phyloP scores from a whole-genome alignment of 1,139 yeast genomes.

The Hyphopichia fennica region DNA sequence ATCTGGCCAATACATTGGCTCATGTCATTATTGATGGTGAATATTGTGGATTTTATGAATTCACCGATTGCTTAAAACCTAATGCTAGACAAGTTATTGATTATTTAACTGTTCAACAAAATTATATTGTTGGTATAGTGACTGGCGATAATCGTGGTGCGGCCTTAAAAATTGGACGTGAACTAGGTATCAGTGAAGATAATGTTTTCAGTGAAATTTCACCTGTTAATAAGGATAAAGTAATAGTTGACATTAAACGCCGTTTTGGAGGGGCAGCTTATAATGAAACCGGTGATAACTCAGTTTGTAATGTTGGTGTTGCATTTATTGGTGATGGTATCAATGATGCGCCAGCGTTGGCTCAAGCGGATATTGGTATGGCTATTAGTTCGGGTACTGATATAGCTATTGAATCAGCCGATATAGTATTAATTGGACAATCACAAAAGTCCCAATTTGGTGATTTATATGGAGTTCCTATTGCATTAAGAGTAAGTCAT shows the following conservation, averaged over 20 bases:
- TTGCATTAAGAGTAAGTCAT: slow-evolving; percentile 71
- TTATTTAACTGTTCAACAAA: slow-evolving; percentile 48
- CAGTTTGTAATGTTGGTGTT: slow-evolving; percentile 36
- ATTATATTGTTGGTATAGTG: slow-evolving; percentile 78
- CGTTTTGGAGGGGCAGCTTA: slow-evolving; percentile 24
- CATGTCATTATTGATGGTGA: slow-evolving; percentile 53
- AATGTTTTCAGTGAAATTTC: slow-evolving; percentile 76
- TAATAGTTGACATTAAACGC: slow-evolving; percentile 60
- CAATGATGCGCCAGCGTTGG: slow-evolving; percentile 94
- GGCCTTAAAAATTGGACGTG: slow-evolving; percentile 63
- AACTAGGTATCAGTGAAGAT: slow-evolving; percentile 62
- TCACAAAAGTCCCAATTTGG: slow-evolving; percentile 9
- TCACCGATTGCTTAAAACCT: slow-evolving; percentile 68
- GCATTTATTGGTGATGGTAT: slow-evolving; percentile 97
- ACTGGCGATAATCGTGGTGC: slow-evolving; percentile 80
- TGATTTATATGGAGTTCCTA: slow-evolving; percentile 64
- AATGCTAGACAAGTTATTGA: slow-evolving; percentile 64
- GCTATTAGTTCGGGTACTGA: slow-evolving; percentile 93
- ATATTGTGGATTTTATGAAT: slow-evolving; percentile 63
- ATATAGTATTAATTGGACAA: slow-evolving; percentile 63
- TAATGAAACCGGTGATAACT: slow-evolving; percentile 11
- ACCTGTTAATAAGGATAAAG: slow-evolving; percentile 74
- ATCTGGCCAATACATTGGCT: slow-evolving; percentile 31
- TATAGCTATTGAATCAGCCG: slow-evolving; percentile 95
- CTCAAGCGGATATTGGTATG: slow-evolving; percentile 84